These are phyloP conservation scores for Miscanthus sacchariflorus DNA, from an alignment of 202 grass and related monocot genomes.

Conservation along the genomic window DNA sequence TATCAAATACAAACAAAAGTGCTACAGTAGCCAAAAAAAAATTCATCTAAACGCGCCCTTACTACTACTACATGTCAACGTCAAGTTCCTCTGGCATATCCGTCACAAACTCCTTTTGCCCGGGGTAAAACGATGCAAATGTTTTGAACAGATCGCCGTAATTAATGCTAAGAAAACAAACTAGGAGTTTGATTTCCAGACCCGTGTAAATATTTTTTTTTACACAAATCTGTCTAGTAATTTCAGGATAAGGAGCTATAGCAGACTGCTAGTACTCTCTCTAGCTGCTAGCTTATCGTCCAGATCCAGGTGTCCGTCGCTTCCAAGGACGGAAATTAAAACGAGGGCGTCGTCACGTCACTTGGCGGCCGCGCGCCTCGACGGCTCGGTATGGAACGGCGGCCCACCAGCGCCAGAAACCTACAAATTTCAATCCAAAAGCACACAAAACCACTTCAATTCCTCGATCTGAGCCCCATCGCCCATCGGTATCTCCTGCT, in stretches of 20 bases:
- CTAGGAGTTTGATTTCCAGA: background rate
- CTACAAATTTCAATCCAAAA: background rate
- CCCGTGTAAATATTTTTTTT: background rate
- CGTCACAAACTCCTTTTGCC: background rate
- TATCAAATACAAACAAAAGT: too few species aligned
- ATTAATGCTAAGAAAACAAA: background rate
- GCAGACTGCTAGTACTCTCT: background rate
- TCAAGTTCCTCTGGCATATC: background rate
- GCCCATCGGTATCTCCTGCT: background rate
- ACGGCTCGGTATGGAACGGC: slow-evolving; percentile 14
- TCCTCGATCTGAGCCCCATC: background rate
- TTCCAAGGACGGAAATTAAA: background rate
- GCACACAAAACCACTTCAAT: slow-evolving; percentile 8
- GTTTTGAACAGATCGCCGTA: background rate
- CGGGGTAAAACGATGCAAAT: background rate
- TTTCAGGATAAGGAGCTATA: background rate
- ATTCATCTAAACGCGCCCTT: too few species aligned
- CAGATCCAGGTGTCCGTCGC: background rate
- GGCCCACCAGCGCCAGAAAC: background rate
- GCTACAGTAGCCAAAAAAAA: too few species aligned
- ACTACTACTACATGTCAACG: background rate
- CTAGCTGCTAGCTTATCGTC: background rate
- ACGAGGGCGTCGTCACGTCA: background rate
- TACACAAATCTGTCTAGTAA: background rate
- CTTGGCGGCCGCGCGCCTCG: background rate